Conservation (phyloP, 768 basidiomycete species). For the Psilocybe tampanensis region DNA sequence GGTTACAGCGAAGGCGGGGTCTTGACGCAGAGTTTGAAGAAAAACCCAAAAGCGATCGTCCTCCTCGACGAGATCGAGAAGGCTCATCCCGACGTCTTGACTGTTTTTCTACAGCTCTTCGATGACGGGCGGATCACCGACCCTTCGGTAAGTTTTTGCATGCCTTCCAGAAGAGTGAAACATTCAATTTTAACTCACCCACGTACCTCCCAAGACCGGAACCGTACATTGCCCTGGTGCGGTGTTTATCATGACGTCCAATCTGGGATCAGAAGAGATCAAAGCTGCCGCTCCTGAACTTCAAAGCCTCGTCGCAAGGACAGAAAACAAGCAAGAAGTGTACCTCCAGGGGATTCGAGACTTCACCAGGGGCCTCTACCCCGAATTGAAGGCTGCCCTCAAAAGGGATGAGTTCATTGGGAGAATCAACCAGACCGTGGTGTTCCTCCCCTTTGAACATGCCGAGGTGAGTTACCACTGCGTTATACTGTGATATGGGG, state of each 20-base stretch:
- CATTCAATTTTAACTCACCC: neutral
- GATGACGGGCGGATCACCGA: constrained; percentile 10
- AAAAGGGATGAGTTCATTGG: constrained; percentile 5
- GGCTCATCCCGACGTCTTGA: constrained; percentile 8
- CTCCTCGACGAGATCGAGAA: constrained; percentile 9
- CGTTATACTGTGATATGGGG: neutral
- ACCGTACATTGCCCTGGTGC: neutral
- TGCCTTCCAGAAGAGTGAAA: neutral
- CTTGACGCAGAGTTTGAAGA: constrained; percentile 2
- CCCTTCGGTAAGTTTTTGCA: neutral
- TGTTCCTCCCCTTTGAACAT: constrained; percentile 1
- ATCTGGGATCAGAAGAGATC: constrained; percentile 5
- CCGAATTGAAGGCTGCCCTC: neutral
- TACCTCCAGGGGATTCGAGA: neutral
- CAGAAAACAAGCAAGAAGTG: neutral
- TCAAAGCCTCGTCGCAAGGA: neutral
- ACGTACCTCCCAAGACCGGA: neutral
- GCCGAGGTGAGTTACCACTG: neutral
- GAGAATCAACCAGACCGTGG: constrained; percentile 3
- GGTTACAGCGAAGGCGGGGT: constrained; percentile 2
- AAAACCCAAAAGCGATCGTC: constrained; percentile 6
- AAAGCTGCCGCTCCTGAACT: neutral
- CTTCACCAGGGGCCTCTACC: constrained; percentile 3
- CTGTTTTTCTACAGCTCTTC: constrained; percentile 10
- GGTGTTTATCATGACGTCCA: constrained; percentile 8